A percentile compares a stretch with the other conserved stretches of the same genome.
phyloP scores from a whole-genome alignment of 2,329 filamentous ascomycete genomes.

The Fusarium subtropicale region DNA sequence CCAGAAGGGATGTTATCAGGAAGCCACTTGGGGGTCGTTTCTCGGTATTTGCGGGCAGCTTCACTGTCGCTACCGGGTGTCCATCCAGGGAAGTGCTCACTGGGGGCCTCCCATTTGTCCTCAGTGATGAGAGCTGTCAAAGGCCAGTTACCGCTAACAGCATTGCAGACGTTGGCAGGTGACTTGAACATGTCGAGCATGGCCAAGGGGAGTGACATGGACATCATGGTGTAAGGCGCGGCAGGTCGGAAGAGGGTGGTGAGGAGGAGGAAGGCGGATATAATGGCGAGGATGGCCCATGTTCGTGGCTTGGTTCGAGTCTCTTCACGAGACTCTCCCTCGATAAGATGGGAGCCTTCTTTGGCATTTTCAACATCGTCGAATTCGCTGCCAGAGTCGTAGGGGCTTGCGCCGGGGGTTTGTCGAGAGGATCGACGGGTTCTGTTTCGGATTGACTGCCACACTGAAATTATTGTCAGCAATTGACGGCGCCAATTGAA shows the following conservation, averaged over 20 bases:
- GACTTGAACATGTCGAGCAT: constrained; percentile 47
- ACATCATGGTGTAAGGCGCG: constrained; percentile 50
- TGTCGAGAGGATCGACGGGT: constrained; percentile 13
- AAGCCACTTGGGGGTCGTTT: constrained; percentile 47
- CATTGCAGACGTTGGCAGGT: constrained; percentile 40
- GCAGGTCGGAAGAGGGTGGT: constrained; percentile 44
- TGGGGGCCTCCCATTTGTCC: constrained; percentile 44
- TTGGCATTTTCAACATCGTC: constrained; percentile 36
- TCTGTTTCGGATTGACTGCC: constrained; percentile 29
- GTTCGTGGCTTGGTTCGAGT: constrained; percentile 10
- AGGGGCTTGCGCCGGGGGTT: constrained; percentile 11
- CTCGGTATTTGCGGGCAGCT: constrained; percentile 42
- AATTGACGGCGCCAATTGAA: background rate
- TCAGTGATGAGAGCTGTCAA: constrained; percentile 46
- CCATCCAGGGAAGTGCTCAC: constrained; percentile 49
- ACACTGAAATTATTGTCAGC: constrained; percentile 28
- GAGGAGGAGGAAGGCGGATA: constrained; percentile 25
- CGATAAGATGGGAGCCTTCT: constrained; percentile 19
- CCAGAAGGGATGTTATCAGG: constrained; percentile 43
- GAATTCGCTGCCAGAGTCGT: constrained; percentile 36
- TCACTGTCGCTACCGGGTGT: constrained; percentile 46
- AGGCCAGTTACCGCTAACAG: constrained; percentile 45
- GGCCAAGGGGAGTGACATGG: constrained; percentile 48
- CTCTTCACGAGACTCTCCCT: constrained; percentile 26
- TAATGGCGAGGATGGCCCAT: constrained; percentile 14